A percentile compares a stretch with the other conserved stretches of the same genome.
These are phyloP conservation scores for Ganoderma lingzhi DNA, from an alignment of 1,284 basidiomycete species.

Conservation along the genomic window DNA sequence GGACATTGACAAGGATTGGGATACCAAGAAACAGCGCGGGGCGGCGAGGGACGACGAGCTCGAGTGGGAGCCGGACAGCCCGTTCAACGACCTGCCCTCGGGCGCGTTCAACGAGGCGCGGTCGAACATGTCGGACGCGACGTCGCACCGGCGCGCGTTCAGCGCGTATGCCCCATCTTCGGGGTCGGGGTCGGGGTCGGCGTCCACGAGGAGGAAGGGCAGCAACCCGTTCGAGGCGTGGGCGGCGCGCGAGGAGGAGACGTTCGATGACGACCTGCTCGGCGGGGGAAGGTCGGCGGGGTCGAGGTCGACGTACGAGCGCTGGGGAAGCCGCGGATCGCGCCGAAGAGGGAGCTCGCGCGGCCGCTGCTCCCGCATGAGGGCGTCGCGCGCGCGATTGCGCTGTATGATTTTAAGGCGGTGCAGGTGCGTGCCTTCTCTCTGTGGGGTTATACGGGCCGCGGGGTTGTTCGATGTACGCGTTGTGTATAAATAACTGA, in stretches of 20 bases:
- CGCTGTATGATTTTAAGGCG: slow-evolving; percentile 80
- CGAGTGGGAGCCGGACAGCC: slow-evolving; percentile 33
- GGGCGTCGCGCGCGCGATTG: slow-evolving; percentile 79
- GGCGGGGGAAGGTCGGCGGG: slow-evolving; percentile 18
- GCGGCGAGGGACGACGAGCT: slow-evolving; percentile 16
- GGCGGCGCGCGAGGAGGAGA: slow-evolving; percentile 18
- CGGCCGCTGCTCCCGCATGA: slow-evolving; percentile 58
- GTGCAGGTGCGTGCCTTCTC: slow-evolving; percentile 58
- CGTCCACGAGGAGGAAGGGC: slow-evolving; percentile 14
- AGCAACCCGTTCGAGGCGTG: slow-evolving; percentile 40
- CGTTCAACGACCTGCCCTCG: slow-evolving; percentile 35
- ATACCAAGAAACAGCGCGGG: neutral
- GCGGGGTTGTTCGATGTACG: too few species aligned
- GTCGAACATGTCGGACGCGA: slow-evolving; percentile 36
- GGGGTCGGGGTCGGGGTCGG: slow-evolving; percentile 15
- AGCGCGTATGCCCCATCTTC: slow-evolving; percentile 43
- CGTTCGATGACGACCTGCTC: slow-evolving; percentile 37
- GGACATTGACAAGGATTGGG: neutral
- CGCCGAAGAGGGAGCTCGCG: slow-evolving; percentile 58
- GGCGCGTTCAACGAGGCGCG: slow-evolving; percentile 34
- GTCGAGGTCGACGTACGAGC: slow-evolving; percentile 24
- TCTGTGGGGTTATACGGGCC: neutral
- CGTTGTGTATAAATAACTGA: slow-evolving; percentile 6
- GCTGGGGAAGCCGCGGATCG: slow-evolving; percentile 45
- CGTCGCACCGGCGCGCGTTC: slow-evolving; percentile 47